phyloP scores from a whole-genome alignment of 176 grass and related monocot species.

The Cenchrus purpureus region DNA sequence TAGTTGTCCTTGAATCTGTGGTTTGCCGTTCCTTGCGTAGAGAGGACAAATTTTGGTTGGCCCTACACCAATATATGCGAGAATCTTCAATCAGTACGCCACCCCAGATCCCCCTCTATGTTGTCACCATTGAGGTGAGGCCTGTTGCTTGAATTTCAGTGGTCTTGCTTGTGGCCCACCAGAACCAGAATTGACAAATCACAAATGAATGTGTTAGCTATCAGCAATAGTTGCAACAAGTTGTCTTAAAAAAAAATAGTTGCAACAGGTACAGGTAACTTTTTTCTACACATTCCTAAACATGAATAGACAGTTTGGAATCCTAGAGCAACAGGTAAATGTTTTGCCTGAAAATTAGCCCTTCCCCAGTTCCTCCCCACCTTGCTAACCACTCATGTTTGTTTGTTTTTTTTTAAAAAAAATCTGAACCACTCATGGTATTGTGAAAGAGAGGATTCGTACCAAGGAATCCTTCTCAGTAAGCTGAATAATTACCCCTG shows the following conservation, averaged over 20 bases:
- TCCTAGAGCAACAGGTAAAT: not conserved
- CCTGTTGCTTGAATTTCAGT: slow-evolving; percentile 32
- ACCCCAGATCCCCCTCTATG: slow-evolving; percentile 30
- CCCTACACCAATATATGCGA: slow-evolving; percentile 38
- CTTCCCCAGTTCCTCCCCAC: not conserved
- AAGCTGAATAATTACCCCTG: slow-evolving; percentile 44
- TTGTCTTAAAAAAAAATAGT: not conserved
- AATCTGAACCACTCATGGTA: slow-evolving; percentile 18
- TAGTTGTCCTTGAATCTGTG: slow-evolving; percentile 37
- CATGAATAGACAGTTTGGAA: slow-evolving; percentile 5
- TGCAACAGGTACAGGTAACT: not conserved
- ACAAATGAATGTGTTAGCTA: slow-evolving; percentile 16
- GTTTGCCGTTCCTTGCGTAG: slow-evolving; percentile 17
- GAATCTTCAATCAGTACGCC: slow-evolving; percentile 36
- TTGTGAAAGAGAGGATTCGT: slow-evolving; percentile 27
- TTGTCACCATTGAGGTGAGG: slow-evolving; percentile 24
- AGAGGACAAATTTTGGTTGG: slow-evolving; percentile 42
- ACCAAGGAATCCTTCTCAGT: slow-evolving; percentile 48
- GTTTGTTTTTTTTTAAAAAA: not conserved
- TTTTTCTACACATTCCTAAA: not conserved
- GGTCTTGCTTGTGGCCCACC: slow-evolving; percentile 29
- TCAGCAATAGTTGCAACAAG: not conserved
- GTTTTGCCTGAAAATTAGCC: not conserved
- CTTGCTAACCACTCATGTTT: slow-evolving; percentile 6
- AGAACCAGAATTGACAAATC: slow-evolving; percentile 1